phyloP scores from a whole-genome alignment of 2,329 filamentous ascomycete genomes.

The Epicoccum sorghinum region DNA sequence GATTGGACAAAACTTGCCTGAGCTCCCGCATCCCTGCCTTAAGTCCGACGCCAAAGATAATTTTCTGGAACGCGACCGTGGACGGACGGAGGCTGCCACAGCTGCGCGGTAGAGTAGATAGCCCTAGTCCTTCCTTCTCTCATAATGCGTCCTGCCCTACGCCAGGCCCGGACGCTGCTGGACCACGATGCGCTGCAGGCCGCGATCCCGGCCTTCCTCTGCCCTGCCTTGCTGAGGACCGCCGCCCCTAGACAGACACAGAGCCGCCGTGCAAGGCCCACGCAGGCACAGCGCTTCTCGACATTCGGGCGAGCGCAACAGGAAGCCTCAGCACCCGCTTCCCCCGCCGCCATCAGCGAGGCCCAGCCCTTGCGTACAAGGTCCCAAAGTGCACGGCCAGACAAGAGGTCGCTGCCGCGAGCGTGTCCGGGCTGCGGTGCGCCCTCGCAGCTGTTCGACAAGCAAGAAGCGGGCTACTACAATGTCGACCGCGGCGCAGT shows the following conservation, averaged over 20 bases:
- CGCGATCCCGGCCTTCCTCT: slow-evolving; percentile 43
- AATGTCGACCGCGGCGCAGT: slow-evolving; percentile 56
- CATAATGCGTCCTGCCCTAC: slow-evolving; percentile 42
- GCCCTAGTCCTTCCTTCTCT: no score
- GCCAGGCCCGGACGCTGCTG: slow-evolving; percentile 35
- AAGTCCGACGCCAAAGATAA: slow-evolving; percentile 23
- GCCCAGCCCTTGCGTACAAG: neutral
- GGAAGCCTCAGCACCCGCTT: slow-evolving; percentile 17
- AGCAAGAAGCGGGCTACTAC: slow-evolving; percentile 65
- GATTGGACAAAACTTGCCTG: slow-evolving; percentile 22
- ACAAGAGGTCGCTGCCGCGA: slow-evolving; percentile 50
- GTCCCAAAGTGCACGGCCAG: slow-evolving; percentile 3
- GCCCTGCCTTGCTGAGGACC: slow-evolving; percentile 39
- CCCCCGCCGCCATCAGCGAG: slow-evolving; percentile 13
- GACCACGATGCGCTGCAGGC: slow-evolving; percentile 30
- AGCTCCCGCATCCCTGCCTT: slow-evolving; percentile 17
- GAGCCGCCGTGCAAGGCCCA: slow-evolving; percentile 14
- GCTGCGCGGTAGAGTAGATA: neutral
- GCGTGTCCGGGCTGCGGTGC: slow-evolving; percentile 70
- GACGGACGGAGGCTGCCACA: neutral
- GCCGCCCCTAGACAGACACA: slow-evolving; percentile 10
- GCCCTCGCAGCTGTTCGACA: slow-evolving; percentile 61
- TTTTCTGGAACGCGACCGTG: slow-evolving; percentile 22
- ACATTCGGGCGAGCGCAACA: slow-evolving; percentile 28
- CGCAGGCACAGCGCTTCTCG: slow-evolving; percentile 31